Evolutionary conservation across 495 filamentous ascomycete genomes (phyloP).

Genomic region (Penicillium psychrofluorescens): DNA sequence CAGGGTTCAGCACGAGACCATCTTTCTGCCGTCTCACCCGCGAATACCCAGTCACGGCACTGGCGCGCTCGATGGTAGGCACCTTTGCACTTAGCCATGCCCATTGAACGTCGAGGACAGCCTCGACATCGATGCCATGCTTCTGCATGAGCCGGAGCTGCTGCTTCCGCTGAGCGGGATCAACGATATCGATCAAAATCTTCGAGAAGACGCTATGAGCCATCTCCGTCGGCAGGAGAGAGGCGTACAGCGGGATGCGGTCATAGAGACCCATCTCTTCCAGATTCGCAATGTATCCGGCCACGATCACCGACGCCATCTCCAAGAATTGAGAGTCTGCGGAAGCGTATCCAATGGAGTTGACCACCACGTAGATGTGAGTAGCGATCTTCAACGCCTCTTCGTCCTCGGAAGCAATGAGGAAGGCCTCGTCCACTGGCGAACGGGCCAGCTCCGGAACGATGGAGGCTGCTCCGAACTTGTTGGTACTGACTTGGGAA

Average conservation of each 20-base stretch:
- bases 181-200: constrained; percentile 56
- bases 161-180: constrained; percentile 41
- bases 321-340: constrained; percentile 25
- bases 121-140: constrained; percentile 43
- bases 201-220: constrained; percentile 37
- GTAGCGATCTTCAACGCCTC: constrained; percentile 36
- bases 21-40: constrained; percentile 26
- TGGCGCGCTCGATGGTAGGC: constrained; percentile 25
- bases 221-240: constrained; percentile 53
- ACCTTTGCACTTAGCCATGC: constrained; percentile 33
- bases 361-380: constrained; percentile 45
- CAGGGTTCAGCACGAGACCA: constrained; percentile 24
- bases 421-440: constrained; percentile 25
- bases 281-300: constrained; percentile 72
- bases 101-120: constrained; percentile 50
- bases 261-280: constrained; percentile 60
- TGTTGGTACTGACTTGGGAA: constrained; percentile 22
- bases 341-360: constrained; percentile 26
- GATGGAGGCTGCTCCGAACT: constrained; percentile 12
- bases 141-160: constrained; percentile 47
- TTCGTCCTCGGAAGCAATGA: constrained; percentile 32
- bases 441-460: constrained; percentile 24
- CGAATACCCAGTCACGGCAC: constrained; percentile 21
- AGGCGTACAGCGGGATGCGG: constrained; percentile 79
- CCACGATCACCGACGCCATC: constrained; percentile 43